Percentiles rank a stretch among this genome's conserved stretches.
These are phyloP conservation scores for Fusarium mexicanum DNA, from an alignment of 2,329 filamentous ascomycete genomes.

Conservation along the genomic window DNA sequence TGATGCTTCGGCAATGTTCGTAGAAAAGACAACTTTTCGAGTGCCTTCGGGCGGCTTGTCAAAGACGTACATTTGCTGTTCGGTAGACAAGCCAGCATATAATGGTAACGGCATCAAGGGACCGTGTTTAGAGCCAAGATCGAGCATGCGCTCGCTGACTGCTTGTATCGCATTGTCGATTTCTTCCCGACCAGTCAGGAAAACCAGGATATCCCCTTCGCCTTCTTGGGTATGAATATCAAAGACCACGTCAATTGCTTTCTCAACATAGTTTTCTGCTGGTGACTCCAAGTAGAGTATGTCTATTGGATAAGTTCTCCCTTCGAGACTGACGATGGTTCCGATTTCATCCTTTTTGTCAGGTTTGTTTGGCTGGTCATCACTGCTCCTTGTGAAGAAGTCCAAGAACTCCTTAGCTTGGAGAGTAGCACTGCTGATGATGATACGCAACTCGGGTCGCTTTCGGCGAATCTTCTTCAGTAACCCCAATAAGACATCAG, in stretches of 20 bases:
- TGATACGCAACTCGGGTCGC: constrained; percentile 82
- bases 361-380: constrained; percentile 45
- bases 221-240: constrained; percentile 85
- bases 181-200: constrained; percentile 91
- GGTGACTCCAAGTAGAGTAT: constrained; percentile 82
- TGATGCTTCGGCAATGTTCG: constrained; percentile 96
- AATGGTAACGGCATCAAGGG: constrained; percentile 69
- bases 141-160: constrained; percentile 75
- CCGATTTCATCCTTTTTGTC: constrained; percentile 46
- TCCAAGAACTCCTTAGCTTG: constrained; percentile 86
- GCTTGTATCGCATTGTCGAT: constrained; percentile 85
- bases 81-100: constrained; percentile 87
- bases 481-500: constrained; percentile 88
- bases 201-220: constrained; percentile 88
- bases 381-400: constrained; percentile 71
- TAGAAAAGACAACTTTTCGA: constrained; percentile 90
- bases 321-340: constrained; percentile 83
- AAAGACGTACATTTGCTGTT: constrained; percentile 96
- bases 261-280: constrained; percentile 86
- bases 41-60: constrained; percentile 83
- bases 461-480: constrained; percentile 89
- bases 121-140: constrained; percentile 56
- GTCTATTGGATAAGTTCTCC: constrained; percentile 89
- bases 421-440: constrained; percentile 92
- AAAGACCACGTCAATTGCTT: constrained; percentile 82